Evolutionary conservation across 306 rosid genomes (phyloP).

Genomic region (Benincasa hispida): DNA sequence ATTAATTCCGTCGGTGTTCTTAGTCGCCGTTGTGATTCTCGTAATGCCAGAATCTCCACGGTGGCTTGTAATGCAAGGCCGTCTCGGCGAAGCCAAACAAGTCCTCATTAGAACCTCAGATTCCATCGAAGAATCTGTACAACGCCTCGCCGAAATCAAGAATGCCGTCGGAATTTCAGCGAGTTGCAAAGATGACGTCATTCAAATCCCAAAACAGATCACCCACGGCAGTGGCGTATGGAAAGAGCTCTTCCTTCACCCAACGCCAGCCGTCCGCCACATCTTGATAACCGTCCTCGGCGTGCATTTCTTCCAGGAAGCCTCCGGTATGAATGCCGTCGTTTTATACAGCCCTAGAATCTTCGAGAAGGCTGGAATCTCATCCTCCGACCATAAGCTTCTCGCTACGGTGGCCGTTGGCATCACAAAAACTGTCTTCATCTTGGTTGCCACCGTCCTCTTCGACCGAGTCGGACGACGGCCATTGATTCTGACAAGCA

Average conservation of each 20-base stretch:
- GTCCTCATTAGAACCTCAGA: constrained; percentile 62
- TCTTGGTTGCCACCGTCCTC: constrained; percentile 50
- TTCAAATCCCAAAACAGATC: constrained; percentile 13
- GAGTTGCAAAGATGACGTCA: constrained; percentile 39
- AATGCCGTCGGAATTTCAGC: constrained; percentile 56
- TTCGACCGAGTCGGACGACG: constrained; percentile 61
- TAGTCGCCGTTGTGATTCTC: constrained; percentile 30
- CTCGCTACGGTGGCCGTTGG: constrained; percentile 72
- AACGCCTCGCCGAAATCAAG: constrained; percentile 50
- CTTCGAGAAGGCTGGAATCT: constrained; percentile 62
- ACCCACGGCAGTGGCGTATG: constrained; percentile 48
- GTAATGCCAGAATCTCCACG: constrained; percentile 85
- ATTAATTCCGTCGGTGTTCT: constrained; percentile 33
- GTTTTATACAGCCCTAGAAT: constrained; percentile 64
- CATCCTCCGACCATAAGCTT: background rate
- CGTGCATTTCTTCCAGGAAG: constrained; percentile 67
- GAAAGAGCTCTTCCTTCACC: constrained; percentile 49
- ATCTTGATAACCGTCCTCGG: constrained; percentile 40
- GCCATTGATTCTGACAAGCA: constrained; percentile 41
- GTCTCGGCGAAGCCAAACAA: constrained; percentile 45
- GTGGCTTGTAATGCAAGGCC: constrained; percentile 80
- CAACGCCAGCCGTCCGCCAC: constrained; percentile 59
- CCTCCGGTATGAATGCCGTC: constrained; percentile 57
- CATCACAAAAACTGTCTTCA: constrained; percentile 33
- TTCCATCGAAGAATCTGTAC: constrained; percentile 38